These are phyloP conservation scores for Deuterostichococcus epilithicus DNA, from an alignment of 139 green algal genomes.

Conservation along the genomic window DNA sequence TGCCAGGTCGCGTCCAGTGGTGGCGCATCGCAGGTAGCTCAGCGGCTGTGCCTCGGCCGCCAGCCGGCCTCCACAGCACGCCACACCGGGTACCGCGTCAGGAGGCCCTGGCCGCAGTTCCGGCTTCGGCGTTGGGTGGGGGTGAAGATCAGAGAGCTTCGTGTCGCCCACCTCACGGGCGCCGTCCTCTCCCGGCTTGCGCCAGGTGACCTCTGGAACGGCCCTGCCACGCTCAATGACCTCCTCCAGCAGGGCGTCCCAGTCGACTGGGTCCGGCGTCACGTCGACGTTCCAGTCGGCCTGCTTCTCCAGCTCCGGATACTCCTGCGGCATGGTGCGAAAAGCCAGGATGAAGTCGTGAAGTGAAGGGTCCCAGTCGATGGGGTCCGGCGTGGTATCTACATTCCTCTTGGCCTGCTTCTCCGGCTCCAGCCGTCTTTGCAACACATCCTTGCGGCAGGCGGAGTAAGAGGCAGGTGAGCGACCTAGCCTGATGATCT, in stretches of 20 bases:
- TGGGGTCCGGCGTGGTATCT: constrained; percentile 12
- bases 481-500: too few species aligned
- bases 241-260: constrained; percentile 72
- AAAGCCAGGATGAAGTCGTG: background rate
- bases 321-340: constrained; percentile 25
- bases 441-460: background rate
- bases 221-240: constrained; percentile 42
- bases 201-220: constrained; percentile 89
- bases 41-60: too few species aligned
- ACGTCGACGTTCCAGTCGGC: constrained; percentile 6
- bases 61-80: too few species aligned
- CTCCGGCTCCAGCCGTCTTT: constrained; percentile 41
- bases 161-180: constrained; percentile 41
- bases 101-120: too few species aligned
- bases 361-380: constrained; percentile 83
- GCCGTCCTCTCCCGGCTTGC: constrained; percentile 65
- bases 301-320: constrained; percentile 37
- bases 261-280: constrained; percentile 52
- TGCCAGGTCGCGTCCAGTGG: too few species aligned
- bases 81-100: too few species aligned
- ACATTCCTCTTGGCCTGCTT: constrained; percentile 21
- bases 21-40: too few species aligned
- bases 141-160: too few species aligned
- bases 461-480: too few species aligned
- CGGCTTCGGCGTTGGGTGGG: too few species aligned